phyloP scores from a whole-genome alignment of 257 asterid species.

The Anisodus acutangulus region DNA sequence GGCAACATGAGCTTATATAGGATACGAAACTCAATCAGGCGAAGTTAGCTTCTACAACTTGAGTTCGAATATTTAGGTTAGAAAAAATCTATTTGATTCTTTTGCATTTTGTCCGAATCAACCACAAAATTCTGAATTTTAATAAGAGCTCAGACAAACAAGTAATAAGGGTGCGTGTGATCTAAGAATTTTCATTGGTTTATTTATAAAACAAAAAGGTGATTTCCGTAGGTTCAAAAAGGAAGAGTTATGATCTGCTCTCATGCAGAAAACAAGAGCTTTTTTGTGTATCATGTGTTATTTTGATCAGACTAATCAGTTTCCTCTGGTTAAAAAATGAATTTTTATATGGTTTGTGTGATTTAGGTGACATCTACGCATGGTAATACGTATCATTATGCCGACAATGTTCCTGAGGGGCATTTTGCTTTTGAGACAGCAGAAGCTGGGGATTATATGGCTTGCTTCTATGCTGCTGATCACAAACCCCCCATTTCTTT shows the following conservation, averaged over 20 bases:
- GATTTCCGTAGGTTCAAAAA: constrained; percentile 1
- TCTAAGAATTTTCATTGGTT: neutral
- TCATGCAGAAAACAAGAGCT: neutral
- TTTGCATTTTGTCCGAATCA: neutral
- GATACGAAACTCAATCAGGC: neutral
- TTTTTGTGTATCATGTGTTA: neutral
- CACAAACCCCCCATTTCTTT: constrained; percentile 61
- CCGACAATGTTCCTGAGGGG: constrained; percentile 78
- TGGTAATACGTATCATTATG: constrained; percentile 79
- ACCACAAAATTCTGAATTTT: constrained; percentile 11
- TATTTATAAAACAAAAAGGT: neutral
- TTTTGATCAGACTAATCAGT: neutral
- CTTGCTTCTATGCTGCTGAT: constrained; percentile 82
- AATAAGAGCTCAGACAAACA: neutral
- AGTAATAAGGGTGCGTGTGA: neutral
- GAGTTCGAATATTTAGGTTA: neutral
- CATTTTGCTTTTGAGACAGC: constrained; percentile 75
- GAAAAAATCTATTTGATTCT: neutral
- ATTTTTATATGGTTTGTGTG: constrained; percentile 19
- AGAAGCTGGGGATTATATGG: constrained; percentile 85
- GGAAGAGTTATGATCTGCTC: neutral
- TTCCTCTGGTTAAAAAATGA: neutral
- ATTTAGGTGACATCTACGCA: constrained; percentile 76
- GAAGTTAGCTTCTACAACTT: neutral
- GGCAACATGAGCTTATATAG: neutral